phyloP scores from a whole-genome alignment of 2,329 filamentous ascomycete species.

The Penicillium sp. region DNA sequence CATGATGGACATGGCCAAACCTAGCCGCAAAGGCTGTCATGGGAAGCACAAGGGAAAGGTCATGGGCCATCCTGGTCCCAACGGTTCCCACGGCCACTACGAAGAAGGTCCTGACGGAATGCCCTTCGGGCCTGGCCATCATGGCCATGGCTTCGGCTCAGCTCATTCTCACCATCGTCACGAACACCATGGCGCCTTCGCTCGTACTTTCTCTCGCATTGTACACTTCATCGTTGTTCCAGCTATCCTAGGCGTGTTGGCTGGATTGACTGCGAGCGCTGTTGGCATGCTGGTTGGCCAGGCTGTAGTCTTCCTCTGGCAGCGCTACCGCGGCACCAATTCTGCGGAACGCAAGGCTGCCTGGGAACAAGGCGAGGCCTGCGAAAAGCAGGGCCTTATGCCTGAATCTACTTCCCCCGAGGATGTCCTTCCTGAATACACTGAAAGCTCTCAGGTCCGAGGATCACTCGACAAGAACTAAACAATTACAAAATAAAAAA shows the following conservation, averaged over 20 bases:
- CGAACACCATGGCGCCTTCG: constrained; percentile 36
- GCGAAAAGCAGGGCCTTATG: constrained; percentile 47
- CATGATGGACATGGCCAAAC: constrained; percentile 32
- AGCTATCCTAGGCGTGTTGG: constrained; percentile 47
- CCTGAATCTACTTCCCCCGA: constrained; percentile 24
- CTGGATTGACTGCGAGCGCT: constrained; percentile 46
- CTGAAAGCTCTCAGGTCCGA: constrained; percentile 30
- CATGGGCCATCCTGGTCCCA: constrained; percentile 6
- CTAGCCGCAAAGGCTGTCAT: constrained; percentile 33
- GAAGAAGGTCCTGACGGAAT: background rate
- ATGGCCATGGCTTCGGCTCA: constrained; percentile 14
- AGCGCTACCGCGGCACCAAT: constrained; percentile 38
- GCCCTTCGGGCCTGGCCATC: background rate
- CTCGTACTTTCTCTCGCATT: constrained; percentile 41
- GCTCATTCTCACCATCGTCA: constrained; percentile 32
- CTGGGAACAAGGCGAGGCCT: constrained; percentile 37
- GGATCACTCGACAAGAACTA: constrained; percentile 35
- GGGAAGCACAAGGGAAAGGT: constrained; percentile 22
- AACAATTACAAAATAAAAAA: too few relatives aligned
- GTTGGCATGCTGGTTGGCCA: constrained; percentile 51
- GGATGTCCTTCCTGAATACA: constrained; percentile 40
- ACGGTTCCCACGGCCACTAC: constrained; percentile 6
- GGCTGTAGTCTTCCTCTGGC: constrained; percentile 47
- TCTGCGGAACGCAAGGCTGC: constrained; percentile 27
- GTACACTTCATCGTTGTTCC: constrained; percentile 48